These are phyloP conservation scores for Carex kokanica DNA, from an alignment of 176 grass and related monocot species.

Conservation along the genomic window DNA sequence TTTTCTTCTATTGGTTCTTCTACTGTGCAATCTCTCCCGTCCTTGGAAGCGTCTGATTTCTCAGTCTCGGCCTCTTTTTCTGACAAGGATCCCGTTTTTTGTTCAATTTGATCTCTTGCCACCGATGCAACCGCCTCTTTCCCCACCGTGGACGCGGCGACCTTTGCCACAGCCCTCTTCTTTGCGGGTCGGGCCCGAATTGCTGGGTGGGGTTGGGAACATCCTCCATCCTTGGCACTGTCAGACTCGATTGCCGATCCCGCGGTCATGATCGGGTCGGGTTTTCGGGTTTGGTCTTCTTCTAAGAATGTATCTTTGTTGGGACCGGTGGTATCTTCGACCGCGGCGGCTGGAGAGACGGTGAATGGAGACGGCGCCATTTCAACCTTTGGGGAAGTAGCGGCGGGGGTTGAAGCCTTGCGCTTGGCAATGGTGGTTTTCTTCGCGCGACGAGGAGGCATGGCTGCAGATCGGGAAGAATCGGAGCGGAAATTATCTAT, in stretches of 20 bases:
- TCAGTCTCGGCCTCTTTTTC: background rate
- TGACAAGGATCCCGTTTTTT: background rate
- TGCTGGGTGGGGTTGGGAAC: background rate
- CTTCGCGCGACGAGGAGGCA: constrained; percentile 16
- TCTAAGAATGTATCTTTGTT: background rate
- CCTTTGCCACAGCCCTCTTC: background rate
- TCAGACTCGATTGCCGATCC: background rate
- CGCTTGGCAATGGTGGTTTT: background rate
- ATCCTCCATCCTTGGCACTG: background rate
- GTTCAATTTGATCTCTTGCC: constrained; percentile 3
- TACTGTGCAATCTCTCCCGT: background rate
- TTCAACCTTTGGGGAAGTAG: background rate
- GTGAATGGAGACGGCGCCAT: background rate
- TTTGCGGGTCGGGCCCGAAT: background rate
- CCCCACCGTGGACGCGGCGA: background rate
- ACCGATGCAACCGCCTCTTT: background rate
- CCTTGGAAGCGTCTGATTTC: background rate
- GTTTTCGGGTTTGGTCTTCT: background rate
- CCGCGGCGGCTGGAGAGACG: background rate
- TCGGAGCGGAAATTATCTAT: too few relatives aligned
- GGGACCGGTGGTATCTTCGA: background rate
- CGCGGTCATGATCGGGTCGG: background rate
- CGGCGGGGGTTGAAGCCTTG: background rate
- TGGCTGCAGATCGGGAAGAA: background rate
- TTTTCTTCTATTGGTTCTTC: constrained; percentile 8